Conservation (phyloP, 352 stramenopile genomes). For the Globisporangium paroecandrum region DNA sequence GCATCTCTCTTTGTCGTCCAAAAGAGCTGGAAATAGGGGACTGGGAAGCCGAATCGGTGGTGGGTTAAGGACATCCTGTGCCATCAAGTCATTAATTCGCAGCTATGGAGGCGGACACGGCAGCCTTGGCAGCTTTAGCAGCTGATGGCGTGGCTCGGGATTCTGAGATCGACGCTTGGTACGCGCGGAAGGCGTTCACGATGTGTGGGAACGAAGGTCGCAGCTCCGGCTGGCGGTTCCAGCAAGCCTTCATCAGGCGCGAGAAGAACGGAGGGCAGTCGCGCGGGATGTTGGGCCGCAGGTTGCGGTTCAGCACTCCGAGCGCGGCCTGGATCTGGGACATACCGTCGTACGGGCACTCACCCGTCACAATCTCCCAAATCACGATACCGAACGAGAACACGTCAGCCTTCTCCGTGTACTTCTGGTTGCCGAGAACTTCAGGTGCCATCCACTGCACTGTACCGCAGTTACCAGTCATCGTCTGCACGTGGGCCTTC, state of each 20-base stretch:
- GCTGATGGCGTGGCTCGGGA: constrained; percentile 36
- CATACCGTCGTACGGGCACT: constrained; percentile 88
- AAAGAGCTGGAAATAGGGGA: constrained; percentile 7
- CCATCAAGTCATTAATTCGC: constrained; percentile 21
- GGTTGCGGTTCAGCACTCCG: constrained; percentile 65
- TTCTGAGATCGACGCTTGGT: constrained; percentile 47
- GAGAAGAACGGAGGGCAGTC: constrained; percentile 69
- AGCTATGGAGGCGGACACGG: constrained; percentile 39
- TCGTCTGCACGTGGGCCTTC: constrained; percentile 81
- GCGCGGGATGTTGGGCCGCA: constrained; percentile 58
- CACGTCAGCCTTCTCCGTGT: constrained; percentile 89
- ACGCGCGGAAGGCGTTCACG: constrained; percentile 60
- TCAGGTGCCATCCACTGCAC: constrained; percentile 71
- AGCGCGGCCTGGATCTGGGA: constrained; percentile 75
- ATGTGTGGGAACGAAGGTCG: constrained; percentile 68
- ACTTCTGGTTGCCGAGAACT: constrained; percentile 83
- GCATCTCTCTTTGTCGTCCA: constrained; percentile 10
- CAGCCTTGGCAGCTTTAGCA: constrained; percentile 34
- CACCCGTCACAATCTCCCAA: constrained; percentile 87
- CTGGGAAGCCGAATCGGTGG: neutral
- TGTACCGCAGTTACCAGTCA: constrained; percentile 84
- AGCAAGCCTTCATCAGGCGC: constrained; percentile 70
- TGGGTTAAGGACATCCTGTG: neutral
- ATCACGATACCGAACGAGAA: constrained; percentile 90
- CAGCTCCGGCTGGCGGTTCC: constrained; percentile 66